Base-by-base conservation (phyloP, 176 grass and related monocot species). In the Dactylis glomerata region DNA sequence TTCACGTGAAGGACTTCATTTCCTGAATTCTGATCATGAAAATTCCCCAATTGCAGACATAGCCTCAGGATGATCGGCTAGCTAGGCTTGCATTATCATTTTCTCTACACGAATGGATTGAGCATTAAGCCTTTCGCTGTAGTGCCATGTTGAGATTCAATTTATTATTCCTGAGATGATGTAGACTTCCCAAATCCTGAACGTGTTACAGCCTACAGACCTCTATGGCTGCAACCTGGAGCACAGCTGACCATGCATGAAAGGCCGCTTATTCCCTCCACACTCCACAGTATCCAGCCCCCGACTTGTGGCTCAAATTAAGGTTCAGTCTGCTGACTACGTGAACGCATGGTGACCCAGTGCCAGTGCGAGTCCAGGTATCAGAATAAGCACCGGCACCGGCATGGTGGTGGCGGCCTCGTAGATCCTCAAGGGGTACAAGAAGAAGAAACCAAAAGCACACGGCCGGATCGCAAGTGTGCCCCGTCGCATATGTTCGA, bases 401-500 rank as follows among this genome's bases (percentile, higher is more conserved):
- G 8, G 22, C 2, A 17, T 23, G 1, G 9, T 72, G 33, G 88
- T 90, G 88, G 79, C 66, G 66, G 81, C 88, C 74, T 83, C 66
- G 31, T 90, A 41, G 84, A 90, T 66, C 80, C 84, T 79, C 79
- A 86, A 86, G 79, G 56, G 73, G 22, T 41, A 61, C 5, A 46
- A 45, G 23, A 8, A 28, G 70, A 7, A 62, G 38, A 6, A 52
- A 42, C 51, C 31, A 51, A 88, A 52, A 78, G 83, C 26, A 30
- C 44, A 37, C 12, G 58, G 61, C 61, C 61, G 6, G 14, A 45
- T 83, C 78, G 73, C 88, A 79, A 90, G 83, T 90, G 88, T 68
- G 31, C 24, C 54, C 46, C 44, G 73, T 82, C 55, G 88, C 79
- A 86, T 83, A 56, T 90, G 88, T 90, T 23, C 88, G 52, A 76